Evolutionary conservation across 116 monocot species (phyloP).

Genomic region (Papilionanthe hybrid): DNA sequence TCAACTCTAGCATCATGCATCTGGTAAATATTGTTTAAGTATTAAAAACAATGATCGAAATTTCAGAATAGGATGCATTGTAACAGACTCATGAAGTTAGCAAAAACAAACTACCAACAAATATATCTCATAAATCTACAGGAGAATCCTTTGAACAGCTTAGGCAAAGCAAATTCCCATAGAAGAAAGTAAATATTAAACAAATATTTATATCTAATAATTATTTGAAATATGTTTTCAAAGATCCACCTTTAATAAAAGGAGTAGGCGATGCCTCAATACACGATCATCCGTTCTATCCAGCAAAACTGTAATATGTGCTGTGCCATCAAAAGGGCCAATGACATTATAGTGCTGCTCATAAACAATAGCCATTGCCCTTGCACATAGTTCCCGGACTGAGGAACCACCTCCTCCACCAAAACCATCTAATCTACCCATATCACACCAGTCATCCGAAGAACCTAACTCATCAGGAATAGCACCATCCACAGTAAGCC

Average conservation of each 20-base stretch:
- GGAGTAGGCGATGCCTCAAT: slow-evolving; percentile 80
- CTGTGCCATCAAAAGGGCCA: slow-evolving; percentile 95
- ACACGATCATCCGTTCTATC: slow-evolving; percentile 94
- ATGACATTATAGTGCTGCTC: slow-evolving; percentile 91
- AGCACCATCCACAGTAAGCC: slow-evolving; percentile 94
- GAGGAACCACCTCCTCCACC: slow-evolving; percentile 97
- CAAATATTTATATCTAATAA: not conserved
- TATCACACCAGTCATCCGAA: slow-evolving; percentile 99
- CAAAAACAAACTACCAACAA: not conserved
- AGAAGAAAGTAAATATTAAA: not conserved
- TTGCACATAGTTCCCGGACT: slow-evolving; percentile 96
- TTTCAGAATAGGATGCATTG: not conserved
- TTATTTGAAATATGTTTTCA: not conserved
- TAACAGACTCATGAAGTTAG: not conserved
- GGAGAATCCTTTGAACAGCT: not conserved
- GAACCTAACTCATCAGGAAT: slow-evolving; percentile 97
- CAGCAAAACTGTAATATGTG: slow-evolving; percentile 97
- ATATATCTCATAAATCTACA: not conserved
- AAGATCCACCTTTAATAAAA: slow-evolving; percentile 71
- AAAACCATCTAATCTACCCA: slow-evolving; percentile 97
- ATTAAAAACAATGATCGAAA: not conserved
- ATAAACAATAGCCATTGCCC: slow-evolving; percentile 98
- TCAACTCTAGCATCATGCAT: not conserved
- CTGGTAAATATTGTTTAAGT: not conserved
- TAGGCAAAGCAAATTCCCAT: not conserved